Evolutionary conservation across 495 filamentous ascomycete genomes (phyloP).

Genomic region (Acidiella bohemica): DNA sequence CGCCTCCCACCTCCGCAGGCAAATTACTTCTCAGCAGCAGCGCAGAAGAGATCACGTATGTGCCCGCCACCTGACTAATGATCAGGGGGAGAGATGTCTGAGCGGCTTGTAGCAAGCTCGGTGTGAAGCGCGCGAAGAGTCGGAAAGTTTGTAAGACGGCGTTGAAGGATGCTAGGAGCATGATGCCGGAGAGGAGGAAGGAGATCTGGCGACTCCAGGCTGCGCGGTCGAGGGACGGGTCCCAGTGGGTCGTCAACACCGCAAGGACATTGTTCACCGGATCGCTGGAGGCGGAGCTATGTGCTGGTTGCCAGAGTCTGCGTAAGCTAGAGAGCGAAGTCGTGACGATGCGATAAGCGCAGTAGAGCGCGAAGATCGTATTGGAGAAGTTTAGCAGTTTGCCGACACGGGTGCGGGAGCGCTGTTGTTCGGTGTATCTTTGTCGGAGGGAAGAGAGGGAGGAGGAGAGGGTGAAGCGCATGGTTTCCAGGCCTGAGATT

Average conservation of each 20-base stretch:
- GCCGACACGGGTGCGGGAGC: constrained; percentile 48
- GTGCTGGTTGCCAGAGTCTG: constrained; percentile 34
- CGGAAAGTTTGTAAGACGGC: constrained; percentile 63
- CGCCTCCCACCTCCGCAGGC: constrained; percentile 54
- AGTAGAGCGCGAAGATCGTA: constrained; percentile 60
- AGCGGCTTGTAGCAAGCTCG: constrained; percentile 43
- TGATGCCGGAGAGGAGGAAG: constrained; percentile 63
- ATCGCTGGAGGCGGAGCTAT: constrained; percentile 52
- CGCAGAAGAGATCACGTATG: constrained; percentile 65
- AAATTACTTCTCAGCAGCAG: constrained; percentile 60
- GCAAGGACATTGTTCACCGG: constrained; percentile 64
- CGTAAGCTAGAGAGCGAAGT: constrained; percentile 49
- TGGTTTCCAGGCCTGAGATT: constrained; percentile 61
- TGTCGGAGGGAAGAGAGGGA: constrained; percentile 45
- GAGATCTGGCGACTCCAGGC: constrained; percentile 68
- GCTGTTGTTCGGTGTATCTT: constrained; percentile 45
- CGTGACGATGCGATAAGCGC: constrained; percentile 58
- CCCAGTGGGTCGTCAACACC: constrained; percentile 58
- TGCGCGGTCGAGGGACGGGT: constrained; percentile 52
- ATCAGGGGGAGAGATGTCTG: constrained; percentile 59
- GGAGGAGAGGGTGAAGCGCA: constrained; percentile 51
- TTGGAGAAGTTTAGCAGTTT: constrained; percentile 40
- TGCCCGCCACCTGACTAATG: constrained; percentile 60
- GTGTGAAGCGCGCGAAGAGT: constrained; percentile 56
- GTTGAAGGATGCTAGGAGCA: constrained; percentile 61